These are phyloP conservation scores for Neckera pumila DNA, from an alignment of 225 moss, liverwort and hornwort genomes.

Conservation along the genomic window DNA sequence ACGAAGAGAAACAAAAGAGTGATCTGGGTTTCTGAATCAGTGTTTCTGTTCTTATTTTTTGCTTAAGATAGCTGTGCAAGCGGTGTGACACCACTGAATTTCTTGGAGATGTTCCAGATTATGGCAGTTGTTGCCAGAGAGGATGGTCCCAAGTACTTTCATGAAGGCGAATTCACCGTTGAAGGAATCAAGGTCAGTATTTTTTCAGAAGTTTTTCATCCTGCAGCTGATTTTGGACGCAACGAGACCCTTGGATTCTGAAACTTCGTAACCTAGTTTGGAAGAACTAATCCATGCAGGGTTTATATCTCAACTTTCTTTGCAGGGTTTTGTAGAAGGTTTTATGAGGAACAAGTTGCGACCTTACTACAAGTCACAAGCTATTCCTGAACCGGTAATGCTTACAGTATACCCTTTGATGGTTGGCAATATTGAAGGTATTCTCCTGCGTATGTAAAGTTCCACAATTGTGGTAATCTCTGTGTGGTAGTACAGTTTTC, in stretches of 20 bases:
- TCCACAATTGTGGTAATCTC: not conserved
- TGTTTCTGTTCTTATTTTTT: no score
- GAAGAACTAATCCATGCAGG: not conserved
- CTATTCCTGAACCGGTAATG: constrained; percentile 53
- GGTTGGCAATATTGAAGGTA: not conserved
- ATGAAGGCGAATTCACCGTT: constrained; percentile 31
- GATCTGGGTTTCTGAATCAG: not conserved
- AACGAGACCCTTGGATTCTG: not conserved
- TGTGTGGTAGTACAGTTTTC: not conserved
- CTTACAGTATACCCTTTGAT: not conserved
- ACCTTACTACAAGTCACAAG: constrained; percentile 52
- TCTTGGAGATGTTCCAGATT: constrained; percentile 10
- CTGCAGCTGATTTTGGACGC: not conserved
- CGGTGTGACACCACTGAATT: not conserved
- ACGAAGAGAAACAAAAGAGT: not conserved
- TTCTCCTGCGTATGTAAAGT: not conserved
- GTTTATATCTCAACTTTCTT: not conserved
- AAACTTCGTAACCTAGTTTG: not conserved
- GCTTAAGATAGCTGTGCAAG: not conserved
- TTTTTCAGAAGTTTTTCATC: not conserved
- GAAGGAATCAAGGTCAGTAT: constrained; percentile 28
- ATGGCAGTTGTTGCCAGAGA: constrained; percentile 23
- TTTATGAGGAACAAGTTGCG: constrained; percentile 40
- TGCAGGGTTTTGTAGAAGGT: constrained; percentile 61
- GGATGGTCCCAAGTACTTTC: constrained; percentile 20